Conservation (phyloP, 2,329 filamentous ascomycete species). For the Nemania sp. region DNA sequence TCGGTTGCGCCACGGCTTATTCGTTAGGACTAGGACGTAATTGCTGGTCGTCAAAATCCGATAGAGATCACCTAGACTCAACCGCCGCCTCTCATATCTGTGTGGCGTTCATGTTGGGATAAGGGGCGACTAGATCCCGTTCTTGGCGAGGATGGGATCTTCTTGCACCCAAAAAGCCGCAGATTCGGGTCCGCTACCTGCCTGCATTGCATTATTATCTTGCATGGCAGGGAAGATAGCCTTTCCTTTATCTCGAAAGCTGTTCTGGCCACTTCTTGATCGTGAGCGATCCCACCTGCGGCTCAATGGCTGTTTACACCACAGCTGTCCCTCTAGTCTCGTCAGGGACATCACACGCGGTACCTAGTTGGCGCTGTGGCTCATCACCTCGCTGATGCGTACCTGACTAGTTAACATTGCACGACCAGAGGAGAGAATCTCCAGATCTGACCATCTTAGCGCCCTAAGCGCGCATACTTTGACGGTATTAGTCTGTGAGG, state of each 20-base stretch:
- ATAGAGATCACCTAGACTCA: conserved; percentile 4
- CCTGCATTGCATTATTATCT: neutral
- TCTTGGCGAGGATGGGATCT: conserved; percentile 15
- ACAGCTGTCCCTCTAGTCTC: no score
- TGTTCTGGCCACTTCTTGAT: no score
- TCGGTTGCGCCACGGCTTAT: no score
- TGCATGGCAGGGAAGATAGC: neutral
- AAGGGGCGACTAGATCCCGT: conserved; percentile 4
- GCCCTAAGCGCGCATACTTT: conserved; percentile 1
- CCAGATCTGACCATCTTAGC: neutral
- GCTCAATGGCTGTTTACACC: conserved; percentile 6
- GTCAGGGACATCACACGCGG: no score
- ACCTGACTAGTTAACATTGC: neutral
- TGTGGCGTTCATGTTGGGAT: conserved; percentile 11
- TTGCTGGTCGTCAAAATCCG: conserved; percentile 8
- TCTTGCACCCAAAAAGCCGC: conserved; percentile 16
- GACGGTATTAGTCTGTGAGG: neutral
- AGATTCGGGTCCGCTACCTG: neutral
- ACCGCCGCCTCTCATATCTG: neutral
- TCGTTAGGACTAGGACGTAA: no score
- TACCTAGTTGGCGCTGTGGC: no score
- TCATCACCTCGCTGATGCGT: neutral
- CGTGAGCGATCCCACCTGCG: conserved; percentile 6
- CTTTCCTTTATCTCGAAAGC: neutral
- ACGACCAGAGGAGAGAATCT: neutral